Conservation (phyloP, 768 basidiomycete species). For the Suillus americanus region DNA sequence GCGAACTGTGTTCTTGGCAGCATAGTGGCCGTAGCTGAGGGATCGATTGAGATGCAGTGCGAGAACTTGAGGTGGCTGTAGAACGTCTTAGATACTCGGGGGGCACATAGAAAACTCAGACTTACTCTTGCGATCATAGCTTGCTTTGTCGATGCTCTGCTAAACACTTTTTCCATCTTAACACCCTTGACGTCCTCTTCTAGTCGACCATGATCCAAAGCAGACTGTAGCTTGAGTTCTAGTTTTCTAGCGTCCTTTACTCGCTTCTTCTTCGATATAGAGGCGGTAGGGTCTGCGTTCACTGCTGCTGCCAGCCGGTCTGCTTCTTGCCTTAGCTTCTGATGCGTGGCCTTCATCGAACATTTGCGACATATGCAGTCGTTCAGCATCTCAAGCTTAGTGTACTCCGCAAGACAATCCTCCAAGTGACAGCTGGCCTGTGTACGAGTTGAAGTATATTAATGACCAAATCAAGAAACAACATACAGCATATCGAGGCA, state of each 20-base stretch:
- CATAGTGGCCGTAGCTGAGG: constrained; percentile 71
- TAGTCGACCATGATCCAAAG: constrained; percentile 71
- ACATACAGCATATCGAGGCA: constrained; percentile 65
- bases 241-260: constrained; percentile 70
- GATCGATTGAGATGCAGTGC: constrained; percentile 92
- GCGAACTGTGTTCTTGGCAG: constrained; percentile 81
- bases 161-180: constrained; percentile 73
- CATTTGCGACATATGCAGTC: constrained; percentile 94
- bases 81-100: constrained; percentile 17
- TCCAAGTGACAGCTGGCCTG: constrained; percentile 71
- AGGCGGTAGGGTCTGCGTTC: constrained; percentile 41
- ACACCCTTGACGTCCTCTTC: constrained; percentile 85
- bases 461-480: constrained; percentile 6
- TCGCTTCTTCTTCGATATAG: constrained; percentile 73
- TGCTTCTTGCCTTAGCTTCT: constrained; percentile 60
- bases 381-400: constrained; percentile 81
- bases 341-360: constrained; percentile 76
- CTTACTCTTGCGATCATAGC: constrained; percentile 89
- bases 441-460: constrained; percentile 10
- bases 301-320: constrained; percentile 47
- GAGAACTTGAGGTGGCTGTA: constrained; percentile 81
- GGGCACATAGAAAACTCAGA: constrained; percentile 11
- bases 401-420: constrained; percentile 87
- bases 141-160: constrained; percentile 79
- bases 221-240: constrained; percentile 56